Base-by-base conservation (phyloP, 192 early-diverging fungal species). In the Coemansia furcata region DNA sequence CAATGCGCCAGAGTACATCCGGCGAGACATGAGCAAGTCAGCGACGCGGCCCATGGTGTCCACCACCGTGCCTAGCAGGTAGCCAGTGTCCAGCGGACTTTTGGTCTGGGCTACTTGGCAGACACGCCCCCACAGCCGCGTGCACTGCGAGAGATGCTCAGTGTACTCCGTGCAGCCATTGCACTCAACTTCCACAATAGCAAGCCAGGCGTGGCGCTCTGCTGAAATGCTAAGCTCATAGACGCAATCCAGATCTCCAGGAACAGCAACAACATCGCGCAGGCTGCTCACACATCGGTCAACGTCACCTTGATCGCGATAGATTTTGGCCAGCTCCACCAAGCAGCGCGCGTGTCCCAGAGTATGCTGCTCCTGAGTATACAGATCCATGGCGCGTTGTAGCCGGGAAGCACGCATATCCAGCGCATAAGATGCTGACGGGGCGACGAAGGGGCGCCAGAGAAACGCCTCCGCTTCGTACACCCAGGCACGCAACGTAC, bases 161-260 rank as follows among this genome's bases (percentile, higher is more conserved):
- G 52, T 9, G 26, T 43, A 52, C 21, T 15, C 50, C 3, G 26
- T 4, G 26, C 4, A 11, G 14, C 29, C 30, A 9, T 57, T 40
- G 17, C 23, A 3, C 65, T 81, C 78, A 37, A 76, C 67, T 0
- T 7, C 62, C 19, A 69, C 58, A 29, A 81, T 37, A 1, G 70
- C 65, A 32, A 64, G 63, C 78, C 78, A 81, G 7, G 69, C 73
- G 19, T 73, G 69, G 67, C 78, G 69, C 65, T 81, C 73, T 12
- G 64, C 73, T 21, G 66, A 23, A 6, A 65, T 50, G 3, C 54
- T 40, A 3, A 71, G 21, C 8, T 37, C 46, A 57, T 81, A 81
- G 2, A 70, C 50, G 30, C 54, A 35, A 3, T 44, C 39, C 10
- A 42, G 54, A 1, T 60, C 26, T 40, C 29, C 50, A 5, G 32